phyloP scores from a whole-genome alignment of 345 rosid species.

The Rubroshorea leprosula region DNA sequence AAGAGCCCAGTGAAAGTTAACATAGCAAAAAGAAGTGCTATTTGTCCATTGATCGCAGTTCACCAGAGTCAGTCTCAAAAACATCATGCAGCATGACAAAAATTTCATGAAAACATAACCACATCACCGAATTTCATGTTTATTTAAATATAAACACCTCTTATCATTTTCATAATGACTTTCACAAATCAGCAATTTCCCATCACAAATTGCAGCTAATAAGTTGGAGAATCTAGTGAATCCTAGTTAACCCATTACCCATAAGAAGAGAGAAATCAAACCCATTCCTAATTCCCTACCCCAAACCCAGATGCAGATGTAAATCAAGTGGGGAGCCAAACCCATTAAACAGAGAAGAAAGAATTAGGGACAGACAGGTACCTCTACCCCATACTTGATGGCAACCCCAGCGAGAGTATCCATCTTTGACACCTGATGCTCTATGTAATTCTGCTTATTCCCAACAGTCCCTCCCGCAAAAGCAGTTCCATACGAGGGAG shows the following conservation, averaged over 20 bases:
- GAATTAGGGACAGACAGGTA: constrained; percentile 4
- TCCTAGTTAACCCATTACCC: neutral
- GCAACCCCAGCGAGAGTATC: constrained; percentile 73
- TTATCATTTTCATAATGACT: neutral
- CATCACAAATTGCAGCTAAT: neutral
- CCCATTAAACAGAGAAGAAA: neutral
- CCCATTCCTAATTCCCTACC: neutral
- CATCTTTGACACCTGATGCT: constrained; percentile 53
- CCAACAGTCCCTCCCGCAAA: neutral
- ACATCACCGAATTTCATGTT: neutral
- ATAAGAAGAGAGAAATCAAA: neutral
- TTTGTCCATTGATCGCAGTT: no score
- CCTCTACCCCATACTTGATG: constrained; percentile 74
- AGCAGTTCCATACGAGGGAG: neutral
- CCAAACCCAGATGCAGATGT: neutral
- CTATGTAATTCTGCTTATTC: constrained; percentile 31
- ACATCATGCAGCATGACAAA: neutral
- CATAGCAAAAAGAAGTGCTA: no score
- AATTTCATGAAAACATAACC: constrained; percentile 1
- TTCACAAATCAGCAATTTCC: neutral
- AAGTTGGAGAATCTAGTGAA: no score
- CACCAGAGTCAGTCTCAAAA: no score
- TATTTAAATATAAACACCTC: no score
- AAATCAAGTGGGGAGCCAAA: neutral
- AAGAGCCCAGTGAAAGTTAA: no score